Base-by-base conservation (phyloP, 2,329 filamentous ascomycete genomes). In the Juglanconis oblonga region DNA sequence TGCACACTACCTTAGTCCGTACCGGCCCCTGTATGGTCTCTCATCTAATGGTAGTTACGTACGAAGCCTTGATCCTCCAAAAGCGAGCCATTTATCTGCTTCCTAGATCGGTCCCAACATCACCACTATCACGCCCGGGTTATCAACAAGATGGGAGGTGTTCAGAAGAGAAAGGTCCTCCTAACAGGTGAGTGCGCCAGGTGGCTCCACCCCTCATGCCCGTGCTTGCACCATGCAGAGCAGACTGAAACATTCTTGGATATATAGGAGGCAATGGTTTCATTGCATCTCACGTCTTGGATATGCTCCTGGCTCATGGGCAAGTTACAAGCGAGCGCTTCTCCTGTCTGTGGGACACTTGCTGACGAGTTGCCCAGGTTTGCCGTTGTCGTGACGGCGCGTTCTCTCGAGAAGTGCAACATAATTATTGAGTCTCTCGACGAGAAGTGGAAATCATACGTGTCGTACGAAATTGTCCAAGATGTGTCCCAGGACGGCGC, bases 401-500 rank as follows among this genome's bases (percentile, higher is more conserved):
- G 81, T 10, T 77, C 77, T 0, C 65, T 78, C n/a, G 75, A 74
- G 36, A 84, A 84, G 61, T 80, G 79, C 1, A 64, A 74, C 3
- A 71, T 72, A 2, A 77, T 83, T 53, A 64, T 76, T 36, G 64
- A 74, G 2, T 77, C 77, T 0, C 70, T 81, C 35, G 69, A 72
- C 0, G 67, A 73, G 33, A 73, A 76, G 7, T 75, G 81, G 2
- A 81, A 82, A 59, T 52, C 65, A 4, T 73, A 45, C 2, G 59
- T 79, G 2, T 72, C 74, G 1, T 79, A 75, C 56, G 75, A 70
- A 40, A 82, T 94, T 62, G 89, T 96, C 11, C 80, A 85, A 52
- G 89, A 96, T 65, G 87, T 96, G 64, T 87, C 88, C 0, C 70
- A 85, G 63, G 81, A 86, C 29, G 83, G 83, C 17, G 90, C 89